These are phyloP conservation scores for Zanthoxylum bungeanum DNA, from an alignment of 345 rosid genomes.

Conservation along the genomic window DNA sequence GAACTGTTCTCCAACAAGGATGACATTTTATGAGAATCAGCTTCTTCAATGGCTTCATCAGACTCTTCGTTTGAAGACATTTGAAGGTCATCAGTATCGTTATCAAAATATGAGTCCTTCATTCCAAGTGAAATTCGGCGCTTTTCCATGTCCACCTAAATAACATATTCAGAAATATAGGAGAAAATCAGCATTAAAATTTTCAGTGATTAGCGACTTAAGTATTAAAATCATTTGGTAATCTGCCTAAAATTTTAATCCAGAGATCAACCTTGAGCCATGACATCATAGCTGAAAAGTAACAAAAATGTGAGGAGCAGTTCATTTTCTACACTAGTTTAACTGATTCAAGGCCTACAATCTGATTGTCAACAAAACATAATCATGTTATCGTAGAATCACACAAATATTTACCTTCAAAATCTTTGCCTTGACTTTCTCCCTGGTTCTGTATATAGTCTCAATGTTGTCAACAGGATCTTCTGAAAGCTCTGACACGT, in stretches of 20 bases:
- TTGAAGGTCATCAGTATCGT: constrained; percentile 26
- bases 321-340: background rate
- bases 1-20: constrained; percentile 19
- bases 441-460: constrained; percentile 66
- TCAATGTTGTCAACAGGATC: constrained; percentile 54
- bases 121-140: constrained; percentile 81
- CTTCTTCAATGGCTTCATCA: constrained; percentile 39
- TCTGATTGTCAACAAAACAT: background rate
- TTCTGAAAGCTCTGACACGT: constrained; percentile 74
- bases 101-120: constrained; percentile 55
- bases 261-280: background rate
- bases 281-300: background rate
- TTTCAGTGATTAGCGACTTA: background rate
- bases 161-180: constrained; percentile 9
- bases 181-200: constrained; percentile 10
- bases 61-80: constrained; percentile 34
- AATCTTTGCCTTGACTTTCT: constrained; percentile 69
- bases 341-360: background rate
- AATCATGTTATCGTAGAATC: background rate
- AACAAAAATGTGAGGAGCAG: background rate
- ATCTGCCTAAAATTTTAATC: background rate
- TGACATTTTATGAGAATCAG: constrained; percentile 27
- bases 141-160: constrained; percentile 74
- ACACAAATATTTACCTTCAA: constrained; percentile 61
- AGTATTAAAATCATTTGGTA: background rate